Evolutionary conservation across 2,329 filamentous ascomycete genomes (phyloP).

Genomic region (Fusarium sp.): DNA sequence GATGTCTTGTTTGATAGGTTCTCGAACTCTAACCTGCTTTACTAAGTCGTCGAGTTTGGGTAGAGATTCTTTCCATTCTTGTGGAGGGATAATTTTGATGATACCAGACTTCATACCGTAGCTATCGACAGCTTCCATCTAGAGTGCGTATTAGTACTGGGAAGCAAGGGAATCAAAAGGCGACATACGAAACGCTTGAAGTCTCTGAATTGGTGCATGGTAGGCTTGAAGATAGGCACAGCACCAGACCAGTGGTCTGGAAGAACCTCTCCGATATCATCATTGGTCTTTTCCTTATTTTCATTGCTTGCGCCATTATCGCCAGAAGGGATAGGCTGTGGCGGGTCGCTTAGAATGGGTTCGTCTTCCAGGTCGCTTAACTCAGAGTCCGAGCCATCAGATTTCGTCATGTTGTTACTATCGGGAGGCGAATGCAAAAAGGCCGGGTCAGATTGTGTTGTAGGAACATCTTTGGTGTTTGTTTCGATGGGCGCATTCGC

Average conservation of each 20-base stretch:
- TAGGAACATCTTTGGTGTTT: slow-evolving; percentile 54
- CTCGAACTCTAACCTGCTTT: slow-evolving; percentile 92
- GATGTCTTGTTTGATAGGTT: slow-evolving; percentile 98
- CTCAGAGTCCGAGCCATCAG: slow-evolving; percentile 73
- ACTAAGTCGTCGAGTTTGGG: slow-evolving; percentile 85
- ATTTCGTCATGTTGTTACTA: slow-evolving; percentile 70
- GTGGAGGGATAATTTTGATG: slow-evolving; percentile 92
- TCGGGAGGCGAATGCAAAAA: slow-evolving; percentile 74
- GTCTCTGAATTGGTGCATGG: slow-evolving; percentile 93
- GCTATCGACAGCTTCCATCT: slow-evolving; percentile 86
- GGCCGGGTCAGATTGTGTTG: slow-evolving; percentile 49
- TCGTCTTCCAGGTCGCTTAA: slow-evolving; percentile 74
- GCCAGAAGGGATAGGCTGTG: slow-evolving; percentile 40
- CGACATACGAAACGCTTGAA: slow-evolving; percentile 87
- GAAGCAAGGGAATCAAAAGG: not conserved
- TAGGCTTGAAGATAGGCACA: slow-evolving; percentile 94
- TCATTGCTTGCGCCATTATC: slow-evolving; percentile 55
- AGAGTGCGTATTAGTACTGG: slow-evolving; percentile 46
- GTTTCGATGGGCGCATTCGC: slow-evolving; percentile 46
- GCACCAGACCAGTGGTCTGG: slow-evolving; percentile 93
- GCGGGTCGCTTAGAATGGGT: slow-evolving; percentile 55
- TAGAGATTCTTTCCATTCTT: slow-evolving; percentile 90
- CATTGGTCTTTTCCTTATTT: slow-evolving; percentile 51
- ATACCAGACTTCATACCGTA: slow-evolving; percentile 99
- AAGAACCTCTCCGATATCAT: slow-evolving; percentile 78